Evolutionary conservation across 192 early-diverging fungal genomes (phyloP), one percentile per base, ranked within the genome.

Genomic region (Linnemannia zychae): DNA sequence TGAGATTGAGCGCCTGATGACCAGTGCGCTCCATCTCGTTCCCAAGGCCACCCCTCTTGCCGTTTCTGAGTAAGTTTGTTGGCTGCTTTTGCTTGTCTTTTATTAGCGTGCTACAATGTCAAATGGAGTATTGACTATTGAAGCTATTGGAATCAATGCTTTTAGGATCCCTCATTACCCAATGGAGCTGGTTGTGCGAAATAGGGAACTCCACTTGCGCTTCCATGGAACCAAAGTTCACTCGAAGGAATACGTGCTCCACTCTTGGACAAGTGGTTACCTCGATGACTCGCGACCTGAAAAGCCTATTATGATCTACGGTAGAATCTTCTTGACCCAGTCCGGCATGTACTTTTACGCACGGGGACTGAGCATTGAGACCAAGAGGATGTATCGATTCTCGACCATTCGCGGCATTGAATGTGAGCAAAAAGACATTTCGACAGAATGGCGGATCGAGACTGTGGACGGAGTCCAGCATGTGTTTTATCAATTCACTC

Each of bases 301-400:
- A 11, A 75, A 76, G 15, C 83, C 83, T 0, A 85, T 85, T 48
- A 85, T 76, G 74, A 49, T 85, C 13, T 85, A 85, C 31, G 83
- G 83, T 46, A 69, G 83, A 13, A 73, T 85, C 33, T 85, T 76
- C 7, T 76, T 85, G 65, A 85, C 83, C 1, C 83, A 85, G 36
- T 79, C 83, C 24, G 83, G 83, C 28, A 85, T 85, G 83, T 85
- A 85, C 70, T 85, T 85, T 76, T 85, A 85, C 36, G 77, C 83
- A 5, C 77, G 83, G 4, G 83, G 33, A 4, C 57, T 85, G 47
- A 85, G 83, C 16, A 63, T 85, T 31, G 83, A 85, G 47, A 79
- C 78, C 7, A 85, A 85, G 60, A 68, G 83, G 36, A 85, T 85
- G 83, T 85, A 72, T 22, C 77, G 83, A n/a, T 85, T 85, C 63